phyloP scores from a whole-genome alignment of 495 filamentous ascomycete species.

The Aspergillus incahuasiensis region DNA sequence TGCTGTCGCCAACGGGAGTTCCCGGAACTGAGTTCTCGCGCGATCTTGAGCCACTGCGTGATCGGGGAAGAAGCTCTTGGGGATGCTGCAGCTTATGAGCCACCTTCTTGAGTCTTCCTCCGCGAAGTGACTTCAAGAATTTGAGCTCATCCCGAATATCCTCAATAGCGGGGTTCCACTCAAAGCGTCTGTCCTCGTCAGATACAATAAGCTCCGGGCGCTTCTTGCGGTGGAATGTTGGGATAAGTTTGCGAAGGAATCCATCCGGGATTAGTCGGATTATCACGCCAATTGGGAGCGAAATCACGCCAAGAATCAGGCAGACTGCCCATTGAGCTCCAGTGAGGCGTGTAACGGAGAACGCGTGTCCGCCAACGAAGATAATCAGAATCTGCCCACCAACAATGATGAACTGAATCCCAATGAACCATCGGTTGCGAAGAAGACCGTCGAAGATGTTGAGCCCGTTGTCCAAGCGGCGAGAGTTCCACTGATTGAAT shows the following conservation, averaged over 20 bases:
- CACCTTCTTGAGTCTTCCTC: conserved; percentile 82
- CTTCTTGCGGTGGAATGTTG: conserved; percentile 45
- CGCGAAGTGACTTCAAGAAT: conserved; percentile 67
- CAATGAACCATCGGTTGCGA: conserved; percentile 76
- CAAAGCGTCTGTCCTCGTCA: conserved; percentile 67
- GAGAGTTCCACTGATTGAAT: conserved; percentile 83
- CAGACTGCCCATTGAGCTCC: conserved; percentile 72
- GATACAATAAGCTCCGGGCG: conserved; percentile 55
- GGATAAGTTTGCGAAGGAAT: conserved; percentile 50
- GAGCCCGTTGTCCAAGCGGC: conserved; percentile 82
- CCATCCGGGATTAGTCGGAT: conserved; percentile 74
- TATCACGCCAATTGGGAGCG: conserved; percentile 65
- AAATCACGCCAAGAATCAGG: conserved; percentile 64
- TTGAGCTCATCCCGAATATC: conserved; percentile 76
- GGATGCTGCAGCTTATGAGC: conserved; percentile 81
- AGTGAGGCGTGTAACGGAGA: conserved; percentile 57
- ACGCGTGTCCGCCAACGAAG: conserved; percentile 69
- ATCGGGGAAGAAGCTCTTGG: conserved; percentile 65
- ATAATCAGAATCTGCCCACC: conserved; percentile 77
- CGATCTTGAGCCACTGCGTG: conserved; percentile 69
- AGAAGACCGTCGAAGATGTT: conserved; percentile 85
- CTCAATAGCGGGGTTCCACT: conserved; percentile 57
- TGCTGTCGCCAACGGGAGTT: conserved; percentile 57
- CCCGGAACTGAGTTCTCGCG: conserved; percentile 66
- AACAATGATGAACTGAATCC: conserved; percentile 77